A percentile compares a stretch with the other conserved stretches of the same genome.
These are phyloP conservation scores for Lentinula sp. DNA, from an alignment of 768 basidiomycete species.

Conservation along the genomic window DNA sequence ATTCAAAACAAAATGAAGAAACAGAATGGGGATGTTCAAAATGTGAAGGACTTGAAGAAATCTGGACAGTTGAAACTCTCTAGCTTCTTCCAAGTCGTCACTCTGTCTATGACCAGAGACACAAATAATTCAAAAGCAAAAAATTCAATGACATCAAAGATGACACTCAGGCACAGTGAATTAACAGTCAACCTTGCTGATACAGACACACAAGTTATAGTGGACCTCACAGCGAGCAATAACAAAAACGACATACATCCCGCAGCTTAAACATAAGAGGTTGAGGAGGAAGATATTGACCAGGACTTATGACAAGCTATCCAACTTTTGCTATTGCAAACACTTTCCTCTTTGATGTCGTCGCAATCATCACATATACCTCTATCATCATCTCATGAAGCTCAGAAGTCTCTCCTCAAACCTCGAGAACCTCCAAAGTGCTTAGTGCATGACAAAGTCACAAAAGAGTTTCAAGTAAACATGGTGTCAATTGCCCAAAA, in stretches of 20 bases:
- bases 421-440: conserved; percentile 67
- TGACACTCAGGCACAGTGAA: conserved; percentile 19
- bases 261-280: not conserved
- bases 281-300: conserved; percentile 33
- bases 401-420: conserved; percentile 69
- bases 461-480: conserved; percentile 76
- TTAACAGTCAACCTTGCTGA: conserved; percentile 19
- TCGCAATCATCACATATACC: conserved; percentile 7
- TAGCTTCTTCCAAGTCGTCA: conserved; percentile 34
- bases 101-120: not conserved
- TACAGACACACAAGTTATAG: conserved; percentile 5
- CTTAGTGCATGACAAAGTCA: conserved; percentile 64
- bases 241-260: conserved; percentile 13
- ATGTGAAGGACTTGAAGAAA: conserved; percentile 13
- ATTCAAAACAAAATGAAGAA: conserved; percentile 16
- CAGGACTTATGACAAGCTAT: conserved; percentile 47
- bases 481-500: conserved; percentile 26
- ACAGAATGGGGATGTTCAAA: conserved; percentile 13
- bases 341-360: conserved; percentile 12
- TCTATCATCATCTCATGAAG: conserved; percentile 20
- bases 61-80: conserved; percentile 34
- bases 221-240: not conserved
- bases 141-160: conserved; percentile 9
- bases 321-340: conserved; percentile 36
- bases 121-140: conserved; percentile 24